Evolutionary conservation across 2,329 filamentous ascomycete species (phyloP), one percentile per base, ranked within the genome.

Genomic region (Phoma sp.): DNA sequence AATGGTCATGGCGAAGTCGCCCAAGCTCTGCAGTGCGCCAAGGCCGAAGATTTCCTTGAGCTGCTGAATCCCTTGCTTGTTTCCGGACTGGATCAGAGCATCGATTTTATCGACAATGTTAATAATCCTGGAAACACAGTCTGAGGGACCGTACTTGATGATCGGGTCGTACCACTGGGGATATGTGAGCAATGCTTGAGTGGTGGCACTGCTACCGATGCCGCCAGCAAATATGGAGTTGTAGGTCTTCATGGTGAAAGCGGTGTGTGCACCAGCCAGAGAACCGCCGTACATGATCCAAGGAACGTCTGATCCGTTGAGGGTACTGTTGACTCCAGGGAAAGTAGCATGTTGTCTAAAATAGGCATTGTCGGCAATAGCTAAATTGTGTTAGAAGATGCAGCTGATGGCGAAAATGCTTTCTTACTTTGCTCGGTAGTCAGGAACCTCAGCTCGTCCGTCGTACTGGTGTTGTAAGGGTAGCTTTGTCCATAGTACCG

Each of bases 301-400:
- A 8, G 77, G 81, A 0, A 80, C 81, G 0, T 67, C 64, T 2
- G 80, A 76, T 1, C 80, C 77, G 12, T 70, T 80, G 5, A 83
- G 62, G 47, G 68, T 73, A 3, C 58, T 72, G 40, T 77, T 70
- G 38, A 83, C 58, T 2, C 79, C 79, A 1, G 79, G 77, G 44
- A 83, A 78, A 0, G 61, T 71, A 17, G 76, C 80, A 57, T 82
- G 75, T 52, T 80, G 75, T 22, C 80, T 80, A 62, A 84, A 82
- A 64, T 81, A 80, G 13, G 76, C 78, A 61, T 82, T 82, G 55
- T 83, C 81, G 13, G 81, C 81, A 60, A 83, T 79, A 0, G 79
- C 65, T 68, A 27, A 7, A 15, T 2, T 19, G 10, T 7, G 27
- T 67, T 31, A 60, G 55, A 29, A 19, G 0, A 6, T 19, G 1